These are phyloP conservation scores for Verticillium albo-atrum DNA, from an alignment of 2,329 filamentous ascomycete genomes.

Conservation along the genomic window DNA sequence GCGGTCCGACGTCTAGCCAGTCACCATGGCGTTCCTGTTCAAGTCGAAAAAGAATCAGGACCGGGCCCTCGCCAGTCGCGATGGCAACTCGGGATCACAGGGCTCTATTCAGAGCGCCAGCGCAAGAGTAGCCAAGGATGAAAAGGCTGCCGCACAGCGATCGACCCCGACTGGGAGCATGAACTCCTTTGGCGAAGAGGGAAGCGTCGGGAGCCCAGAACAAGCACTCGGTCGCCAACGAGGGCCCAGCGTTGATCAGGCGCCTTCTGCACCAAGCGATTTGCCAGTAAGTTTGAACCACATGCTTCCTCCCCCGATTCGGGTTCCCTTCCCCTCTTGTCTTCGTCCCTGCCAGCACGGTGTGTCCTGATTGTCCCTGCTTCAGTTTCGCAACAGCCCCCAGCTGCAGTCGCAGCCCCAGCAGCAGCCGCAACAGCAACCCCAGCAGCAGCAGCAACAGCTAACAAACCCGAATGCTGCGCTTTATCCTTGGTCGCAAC, in stretches of 20 bases:
- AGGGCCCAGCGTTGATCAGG: slow-evolving; percentile 44
- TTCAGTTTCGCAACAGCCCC: neutral
- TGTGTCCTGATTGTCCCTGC: neutral
- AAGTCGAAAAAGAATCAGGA: slow-evolving; percentile 76
- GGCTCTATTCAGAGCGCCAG: slow-evolving; percentile 39
- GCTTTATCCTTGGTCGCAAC: slow-evolving; percentile 94
- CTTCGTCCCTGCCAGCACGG: slow-evolving; percentile 3
- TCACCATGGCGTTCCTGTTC: slow-evolving; percentile 74
- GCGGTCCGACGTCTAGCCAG: slow-evolving; percentile 11
- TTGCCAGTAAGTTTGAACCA: slow-evolving; percentile 32
- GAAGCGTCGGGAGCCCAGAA: slow-evolving; percentile 58
- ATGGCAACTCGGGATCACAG: slow-evolving; percentile 44
- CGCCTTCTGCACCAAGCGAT: slow-evolving; percentile 29
- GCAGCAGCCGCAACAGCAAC: neutral
- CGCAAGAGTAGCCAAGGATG: slow-evolving; percentile 38
- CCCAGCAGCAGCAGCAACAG: slow-evolving; percentile 4
- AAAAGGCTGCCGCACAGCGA: slow-evolving; percentile 51
- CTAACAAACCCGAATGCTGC: slow-evolving; percentile 62
- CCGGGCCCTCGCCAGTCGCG: slow-evolving; percentile 51
- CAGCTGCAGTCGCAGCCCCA: neutral
- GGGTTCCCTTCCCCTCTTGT: neutral
- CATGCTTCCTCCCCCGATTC: neutral
- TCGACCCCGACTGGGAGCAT: slow-evolving; percentile 75
- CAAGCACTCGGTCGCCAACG: slow-evolving; percentile 55
- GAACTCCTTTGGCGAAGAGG: slow-evolving; percentile 63